Conservation (phyloP, 257 asterid genomes). For the Nyctanthes arbortristis region DNA sequence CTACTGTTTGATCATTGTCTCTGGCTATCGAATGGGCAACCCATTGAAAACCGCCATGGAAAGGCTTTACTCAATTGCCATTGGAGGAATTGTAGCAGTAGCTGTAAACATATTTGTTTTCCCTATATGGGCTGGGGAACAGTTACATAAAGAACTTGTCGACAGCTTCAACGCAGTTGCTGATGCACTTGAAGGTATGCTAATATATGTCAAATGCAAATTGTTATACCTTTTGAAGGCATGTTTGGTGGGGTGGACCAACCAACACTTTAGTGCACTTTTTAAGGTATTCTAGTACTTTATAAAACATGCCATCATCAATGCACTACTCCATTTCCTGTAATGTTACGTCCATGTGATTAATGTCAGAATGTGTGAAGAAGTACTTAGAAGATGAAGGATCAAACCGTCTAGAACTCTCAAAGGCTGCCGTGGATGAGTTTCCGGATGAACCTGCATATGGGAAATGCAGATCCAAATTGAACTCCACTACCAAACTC, state of each 20-base stretch:
- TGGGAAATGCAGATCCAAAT: slow-evolving; percentile 47
- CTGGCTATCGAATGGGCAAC: slow-evolving; percentile 72
- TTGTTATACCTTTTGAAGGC: neutral
- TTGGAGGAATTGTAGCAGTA: slow-evolving; percentile 65
- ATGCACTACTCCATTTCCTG: neutral
- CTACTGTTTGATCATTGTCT: slow-evolving; percentile 64
- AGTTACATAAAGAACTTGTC: slow-evolving; percentile 60
- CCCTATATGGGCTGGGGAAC: slow-evolving; percentile 82
- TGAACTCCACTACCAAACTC: slow-evolving; percentile 52
- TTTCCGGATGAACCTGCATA: slow-evolving; percentile 71
- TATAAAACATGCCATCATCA: neutral
- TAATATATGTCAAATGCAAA: neutral
- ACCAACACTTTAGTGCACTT: no score
- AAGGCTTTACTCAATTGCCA: slow-evolving; percentile 63
- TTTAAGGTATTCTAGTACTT: neutral
- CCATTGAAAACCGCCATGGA: slow-evolving; percentile 59
- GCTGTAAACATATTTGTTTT: slow-evolving; percentile 49
- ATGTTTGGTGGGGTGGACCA: neutral
- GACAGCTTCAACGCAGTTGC: slow-evolving; percentile 54
- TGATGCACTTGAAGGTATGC: slow-evolving; percentile 65
- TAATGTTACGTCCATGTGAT: neutral
- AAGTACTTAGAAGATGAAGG: slow-evolving; percentile 63
- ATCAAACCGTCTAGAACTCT: slow-evolving; percentile 40
- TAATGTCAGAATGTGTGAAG: slow-evolving; percentile 54
- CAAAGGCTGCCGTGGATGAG: slow-evolving; percentile 52